Evolutionary conservation across 2,329 filamentous ascomycete genomes (phyloP), one percentile per base, ranked within the genome.

Genomic region (Aspergillus cejpii): DNA sequence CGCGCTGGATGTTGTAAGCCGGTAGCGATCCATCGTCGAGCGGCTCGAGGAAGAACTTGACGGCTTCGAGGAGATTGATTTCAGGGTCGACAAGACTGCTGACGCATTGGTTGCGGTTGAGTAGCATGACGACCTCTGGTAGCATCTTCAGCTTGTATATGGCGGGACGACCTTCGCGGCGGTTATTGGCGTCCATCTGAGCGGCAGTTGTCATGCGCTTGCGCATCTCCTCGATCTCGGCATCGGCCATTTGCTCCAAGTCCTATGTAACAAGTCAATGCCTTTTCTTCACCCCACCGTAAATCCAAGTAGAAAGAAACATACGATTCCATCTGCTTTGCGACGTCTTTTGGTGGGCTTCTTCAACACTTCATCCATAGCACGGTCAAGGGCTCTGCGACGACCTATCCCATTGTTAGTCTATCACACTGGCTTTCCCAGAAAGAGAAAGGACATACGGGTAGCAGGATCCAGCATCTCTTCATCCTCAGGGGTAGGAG

Each of bases 21-120:
- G 92, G 92, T 39, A 98, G 77, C 49, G 87, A 91, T 45, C 91
- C 92, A 62, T 97, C 91, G 58, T 91, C 89, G 37, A 97, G 78
- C 1, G 92, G 92, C 65, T 98, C 92, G 17, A 98, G 79, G 76
- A 97, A 97, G 77, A 94, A 97, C 63, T 91, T 89, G 60, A 98
- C 88, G 11, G 90, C 87, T 68, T 94, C 88, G 29, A 98, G 74
- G 51, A 98, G 85, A 71, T 97, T 96, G 62, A 85, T 94, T 61
- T 98, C 92, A 0, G 91, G 91, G 55, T 96, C 91, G 31, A 96
- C 81, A 39, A 97, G 83, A 23, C 86, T 85, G 55, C 87, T 87
- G 21, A 91, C 80, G 43, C 86, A 72, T 42, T 71, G 88, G 67
- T 91, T 94, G 59, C 89, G 86, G 66, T 94, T 96, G 48, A 98